phyloP scores from a whole-genome alignment of 78 protist genomes.

The Isochrysis galbana region DNA sequence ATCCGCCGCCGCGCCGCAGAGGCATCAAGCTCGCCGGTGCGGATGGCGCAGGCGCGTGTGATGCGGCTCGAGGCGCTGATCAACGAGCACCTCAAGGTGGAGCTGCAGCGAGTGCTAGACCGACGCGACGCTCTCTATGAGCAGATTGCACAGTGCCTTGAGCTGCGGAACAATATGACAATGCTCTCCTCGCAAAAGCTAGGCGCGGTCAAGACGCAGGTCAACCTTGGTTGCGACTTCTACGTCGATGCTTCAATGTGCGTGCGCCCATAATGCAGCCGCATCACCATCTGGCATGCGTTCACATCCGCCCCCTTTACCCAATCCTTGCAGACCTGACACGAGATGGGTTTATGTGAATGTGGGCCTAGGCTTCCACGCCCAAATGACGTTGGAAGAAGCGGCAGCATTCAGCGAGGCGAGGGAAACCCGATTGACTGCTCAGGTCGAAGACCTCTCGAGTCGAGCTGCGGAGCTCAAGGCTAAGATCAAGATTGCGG shows the following conservation, averaged over 20 bases:
- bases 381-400: neutral
- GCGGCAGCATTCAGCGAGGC: neutral
- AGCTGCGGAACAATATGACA: neutral
- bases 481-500: neutral
- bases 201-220: neutral
- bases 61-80: neutral
- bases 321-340: conserved; percentile 4
- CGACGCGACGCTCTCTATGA: neutral
- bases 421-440: neutral
- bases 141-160: neutral
- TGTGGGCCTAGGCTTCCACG: neutral
- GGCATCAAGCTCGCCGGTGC: too few species aligned
- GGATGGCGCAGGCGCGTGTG: too few species aligned
- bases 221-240: neutral
- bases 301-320: neutral
- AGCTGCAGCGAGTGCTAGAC: neutral
- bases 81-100: neutral
- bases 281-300: too few species aligned
- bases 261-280: neutral
- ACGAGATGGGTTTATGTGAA: neutral
- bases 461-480: neutral
- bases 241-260: neutral
- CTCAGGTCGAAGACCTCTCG: neutral
- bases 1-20: too few species aligned
- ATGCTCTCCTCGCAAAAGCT: neutral